Conservation (phyloP, 306 rosid species). For the Prunus salicina region DNA sequence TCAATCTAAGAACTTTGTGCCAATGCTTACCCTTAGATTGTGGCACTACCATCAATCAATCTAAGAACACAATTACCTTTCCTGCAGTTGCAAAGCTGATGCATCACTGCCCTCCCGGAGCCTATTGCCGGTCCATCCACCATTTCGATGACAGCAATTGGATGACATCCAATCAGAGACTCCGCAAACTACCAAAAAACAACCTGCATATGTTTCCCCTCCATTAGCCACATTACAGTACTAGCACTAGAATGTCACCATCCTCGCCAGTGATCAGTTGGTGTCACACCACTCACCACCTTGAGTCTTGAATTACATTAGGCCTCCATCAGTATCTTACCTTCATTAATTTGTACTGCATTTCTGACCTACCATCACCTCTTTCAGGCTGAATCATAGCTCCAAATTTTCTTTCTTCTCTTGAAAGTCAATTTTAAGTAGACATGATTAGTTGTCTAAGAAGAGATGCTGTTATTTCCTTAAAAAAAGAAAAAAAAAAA, state of each 20-base stretch:
- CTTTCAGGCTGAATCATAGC: not conserved
- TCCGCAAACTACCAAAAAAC: not conserved
- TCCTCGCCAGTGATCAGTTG: too few species aligned
- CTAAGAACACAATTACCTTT: not conserved
- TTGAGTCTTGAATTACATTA: too few species aligned
- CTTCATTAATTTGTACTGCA: not conserved
- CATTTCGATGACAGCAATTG: not conserved
- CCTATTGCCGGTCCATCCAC: not conserved
- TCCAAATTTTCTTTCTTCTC: not conserved
- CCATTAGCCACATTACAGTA: not conserved
- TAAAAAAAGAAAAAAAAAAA: too few species aligned
- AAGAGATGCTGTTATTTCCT: not conserved
- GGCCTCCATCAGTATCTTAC: not conserved
- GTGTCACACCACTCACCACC: too few species aligned
- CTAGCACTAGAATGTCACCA: not conserved
- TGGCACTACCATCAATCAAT: not conserved
- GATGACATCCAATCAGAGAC: not conserved
- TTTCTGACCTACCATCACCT: not conserved
- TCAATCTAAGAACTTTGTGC: too few species aligned
- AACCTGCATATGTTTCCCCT: not conserved
- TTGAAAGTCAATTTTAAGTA: not conserved
- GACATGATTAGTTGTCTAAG: not conserved
- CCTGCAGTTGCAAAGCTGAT: not conserved
- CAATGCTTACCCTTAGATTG: not conserved
- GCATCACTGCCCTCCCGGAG: not conserved